Evolutionary conservation across 1,284 basidiomycete species (phyloP).

Genomic region (Pascua guehoae): DNA sequence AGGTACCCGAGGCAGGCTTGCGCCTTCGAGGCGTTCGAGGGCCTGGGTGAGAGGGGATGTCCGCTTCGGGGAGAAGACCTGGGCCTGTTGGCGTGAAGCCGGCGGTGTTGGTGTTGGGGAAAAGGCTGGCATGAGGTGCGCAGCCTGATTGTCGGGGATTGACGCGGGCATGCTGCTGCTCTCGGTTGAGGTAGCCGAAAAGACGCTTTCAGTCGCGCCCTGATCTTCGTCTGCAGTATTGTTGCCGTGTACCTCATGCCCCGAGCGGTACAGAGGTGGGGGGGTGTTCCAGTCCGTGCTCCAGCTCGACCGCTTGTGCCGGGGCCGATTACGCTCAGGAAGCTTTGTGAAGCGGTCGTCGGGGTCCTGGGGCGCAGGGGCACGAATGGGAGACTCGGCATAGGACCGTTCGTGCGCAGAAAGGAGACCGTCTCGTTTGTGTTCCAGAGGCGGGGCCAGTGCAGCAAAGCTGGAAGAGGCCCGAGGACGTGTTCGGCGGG

Average conservation of each 20-base stretch:
- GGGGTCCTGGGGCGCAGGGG: not conserved
- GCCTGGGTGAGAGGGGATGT: constrained; percentile 13
- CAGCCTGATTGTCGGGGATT: constrained; percentile 5
- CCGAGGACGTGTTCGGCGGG: constrained; percentile 1
- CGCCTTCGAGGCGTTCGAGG: constrained; percentile 12
- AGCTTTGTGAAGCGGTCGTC: constrained; percentile 40
- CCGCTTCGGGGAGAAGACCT: constrained; percentile 12
- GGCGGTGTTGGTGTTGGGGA: not conserved
- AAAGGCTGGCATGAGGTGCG: not conserved
- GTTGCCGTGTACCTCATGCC: not conserved
- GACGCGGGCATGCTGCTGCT: constrained; percentile 10
- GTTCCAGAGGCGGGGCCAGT: too few species aligned
- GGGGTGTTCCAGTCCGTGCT: constrained; percentile 14
- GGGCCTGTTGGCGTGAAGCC: not conserved
- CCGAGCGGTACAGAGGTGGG: not conserved
- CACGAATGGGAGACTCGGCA: constrained; percentile 4
- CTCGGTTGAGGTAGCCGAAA: constrained; percentile 5
- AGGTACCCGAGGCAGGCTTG: not conserved
- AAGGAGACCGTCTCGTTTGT: not conserved
- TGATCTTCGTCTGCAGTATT: constrained; percentile 14
- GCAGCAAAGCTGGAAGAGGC: constrained; percentile 4
- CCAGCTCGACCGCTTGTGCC: constrained; percentile 30
- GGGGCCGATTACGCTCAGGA: constrained; percentile 28
- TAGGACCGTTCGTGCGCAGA: not conserved
- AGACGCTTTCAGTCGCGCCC: constrained; percentile 6